These are phyloP conservation scores for Pseudogymnoascus sp. DNA, from an alignment of 2,329 filamentous ascomycete genomes.

Conservation along the genomic window DNA sequence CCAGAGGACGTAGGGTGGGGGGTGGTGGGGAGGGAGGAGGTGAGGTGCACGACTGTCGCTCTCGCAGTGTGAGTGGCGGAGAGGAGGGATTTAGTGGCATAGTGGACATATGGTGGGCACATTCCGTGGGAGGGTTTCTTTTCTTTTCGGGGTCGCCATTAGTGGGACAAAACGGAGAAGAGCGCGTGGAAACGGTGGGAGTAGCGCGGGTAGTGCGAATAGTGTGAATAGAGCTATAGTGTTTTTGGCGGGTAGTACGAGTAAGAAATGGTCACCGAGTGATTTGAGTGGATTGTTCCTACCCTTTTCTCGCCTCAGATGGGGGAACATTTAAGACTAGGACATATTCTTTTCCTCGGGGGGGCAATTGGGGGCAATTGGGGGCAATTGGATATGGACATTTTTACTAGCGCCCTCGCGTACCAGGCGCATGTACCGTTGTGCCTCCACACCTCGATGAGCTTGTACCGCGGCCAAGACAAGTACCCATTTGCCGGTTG, in stretches of 20 bases:
- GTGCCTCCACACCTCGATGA: not conserved
- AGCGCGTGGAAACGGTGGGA: not conserved
- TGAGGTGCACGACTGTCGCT: constrained; percentile 2
- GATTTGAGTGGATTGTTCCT: not conserved
- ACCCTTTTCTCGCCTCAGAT: not conserved
- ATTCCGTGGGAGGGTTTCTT: not conserved
- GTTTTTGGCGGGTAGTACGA: not conserved
- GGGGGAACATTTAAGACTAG: not conserved
- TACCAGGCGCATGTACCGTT: not conserved
- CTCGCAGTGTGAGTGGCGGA: not conserved
- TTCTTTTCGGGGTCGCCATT: not conserved
- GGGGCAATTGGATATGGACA: not conserved
- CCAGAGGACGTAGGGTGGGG: too few species aligned
- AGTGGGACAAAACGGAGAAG: not conserved
- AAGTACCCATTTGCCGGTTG: not conserved
- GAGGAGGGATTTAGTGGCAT: not conserved
- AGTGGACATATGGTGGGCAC: not conserved
- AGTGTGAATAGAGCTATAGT: not conserved
- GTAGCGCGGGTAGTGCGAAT: not conserved
- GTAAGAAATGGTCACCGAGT: constrained; percentile 2
- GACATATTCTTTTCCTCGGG: too few species aligned
- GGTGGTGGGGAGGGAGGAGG: not conserved
- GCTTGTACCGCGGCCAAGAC: not conserved
- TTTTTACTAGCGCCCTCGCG: not conserved
- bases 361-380: too few species aligned